phyloP scores from a whole-genome alignment of 1,139 yeast genomes.

The Saccharomycopsis phalli region DNA sequence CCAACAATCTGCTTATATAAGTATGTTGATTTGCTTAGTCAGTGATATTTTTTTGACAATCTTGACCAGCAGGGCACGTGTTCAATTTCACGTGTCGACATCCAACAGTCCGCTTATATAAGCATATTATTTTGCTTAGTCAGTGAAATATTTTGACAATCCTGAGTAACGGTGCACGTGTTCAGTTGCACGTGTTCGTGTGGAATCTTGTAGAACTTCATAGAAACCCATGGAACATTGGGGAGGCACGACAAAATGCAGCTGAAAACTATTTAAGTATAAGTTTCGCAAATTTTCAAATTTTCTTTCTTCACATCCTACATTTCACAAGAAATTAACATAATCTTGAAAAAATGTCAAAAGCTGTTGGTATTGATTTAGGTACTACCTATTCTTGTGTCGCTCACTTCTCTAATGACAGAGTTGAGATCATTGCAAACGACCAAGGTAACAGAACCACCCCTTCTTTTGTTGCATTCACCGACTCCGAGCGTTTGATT shows the following conservation, averaged over 20 bases:
- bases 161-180: too few relatives aligned
- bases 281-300: neutral
- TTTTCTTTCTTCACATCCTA: slow-evolving; percentile 3
- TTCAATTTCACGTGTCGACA: too few relatives aligned
- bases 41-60: too few relatives aligned
- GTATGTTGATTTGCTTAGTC: too few relatives aligned
- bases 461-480: slow-evolving; percentile 61
- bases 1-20: too few relatives aligned
- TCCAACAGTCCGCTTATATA: too few relatives aligned
- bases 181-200: too few relatives aligned
- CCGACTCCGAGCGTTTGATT: slow-evolving; percentile 57
- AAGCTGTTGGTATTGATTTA: slow-evolving; percentile 31
- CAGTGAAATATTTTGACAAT: too few relatives aligned
- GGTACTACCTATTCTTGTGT: slow-evolving; percentile 88
- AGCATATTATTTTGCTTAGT: too few relatives aligned
- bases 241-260: neutral
- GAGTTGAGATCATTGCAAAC: slow-evolving; percentile 64
- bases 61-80: too few relatives aligned
- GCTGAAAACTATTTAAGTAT: slow-evolving; percentile 1
- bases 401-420: slow-evolving; percentile 35
- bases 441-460: slow-evolving; percentile 70
- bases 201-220: slow-evolving; percentile 3
- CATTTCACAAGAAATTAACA: too few relatives aligned
- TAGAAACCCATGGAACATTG: slow-evolving; percentile 4
- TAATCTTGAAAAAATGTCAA: slow-evolving; percentile 8